Base-by-base conservation (phyloP, 768 basidiomycete genomes). In the Tylopilus sp. region DNA sequence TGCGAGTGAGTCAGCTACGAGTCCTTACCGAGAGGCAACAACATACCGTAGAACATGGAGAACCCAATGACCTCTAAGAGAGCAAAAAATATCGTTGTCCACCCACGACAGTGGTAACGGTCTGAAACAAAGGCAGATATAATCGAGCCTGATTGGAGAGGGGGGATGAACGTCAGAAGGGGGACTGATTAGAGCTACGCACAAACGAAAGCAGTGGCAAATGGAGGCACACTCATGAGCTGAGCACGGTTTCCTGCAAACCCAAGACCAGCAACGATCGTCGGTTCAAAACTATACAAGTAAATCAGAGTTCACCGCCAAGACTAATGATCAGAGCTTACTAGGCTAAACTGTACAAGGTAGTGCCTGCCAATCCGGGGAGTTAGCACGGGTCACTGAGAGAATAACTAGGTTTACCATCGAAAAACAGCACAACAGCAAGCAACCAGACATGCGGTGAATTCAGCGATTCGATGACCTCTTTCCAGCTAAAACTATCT, bases 201-300 rank as follows among this genome's bases (percentile, higher is more conserved):
- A 79, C 80, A 62, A 18, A 73, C 63, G 59, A 81, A 82, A 17
- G 78, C 79, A 5, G 57, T 55, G 2, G 75, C 78, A 40, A 77
- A 83, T 3, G 82, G 82, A 13, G 73, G 75, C 2, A 86, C 85
- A 13, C 78, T 82, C 75, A 83, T 79, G 2, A 87, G 71, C 59
- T 86, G 83, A 11, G 81, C 79, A 21, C 70, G 64, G 28, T 78
- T 71, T 0, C 76, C 73, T 2, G 73, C 74, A 62, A 77, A 85
- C 18, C 84, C 84, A 3, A 86, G 74, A 17, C 73, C 71, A 26
- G 78, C 71, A 10, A 91, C 79, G 65, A 91, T 87, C 4, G 84
- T 83, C 6, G 88, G 88, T 8, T 81, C 71, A 67, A 91, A 90
- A 57, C 87, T 81, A 42, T 47, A 54, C 39, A 70, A 58, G 43